Percentiles rank a stretch among this genome's conserved stretches.
Evolutionary conservation across 1,284 basidiomycete species (phyloP).

Genomic region (Tilletiopsis washingtonensis): DNA sequence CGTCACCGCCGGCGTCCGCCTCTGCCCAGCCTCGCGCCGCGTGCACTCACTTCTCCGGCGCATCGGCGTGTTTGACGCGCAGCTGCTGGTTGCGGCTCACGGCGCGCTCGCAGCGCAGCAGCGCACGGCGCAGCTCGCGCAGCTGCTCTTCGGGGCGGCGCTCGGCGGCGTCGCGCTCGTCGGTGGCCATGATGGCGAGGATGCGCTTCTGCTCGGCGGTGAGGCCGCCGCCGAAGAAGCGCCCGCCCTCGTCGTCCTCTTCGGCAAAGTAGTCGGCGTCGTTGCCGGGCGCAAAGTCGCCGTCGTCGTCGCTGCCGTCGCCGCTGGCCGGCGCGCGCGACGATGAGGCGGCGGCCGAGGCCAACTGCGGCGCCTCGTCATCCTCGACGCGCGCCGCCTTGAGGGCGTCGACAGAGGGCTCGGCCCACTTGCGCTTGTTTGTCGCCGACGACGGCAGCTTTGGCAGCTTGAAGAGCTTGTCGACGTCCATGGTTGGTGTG

Average conservation of each 20-base stretch:
- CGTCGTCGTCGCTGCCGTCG: constrained; percentile 13
- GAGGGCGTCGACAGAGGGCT: constrained; percentile 12
- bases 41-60: constrained; percentile 41
- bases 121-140: constrained; percentile 63
- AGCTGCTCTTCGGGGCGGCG: constrained; percentile 7
- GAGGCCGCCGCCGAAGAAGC: constrained; percentile 44
- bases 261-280: constrained; percentile 27
- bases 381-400: constrained; percentile 10
- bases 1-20: too few species aligned
- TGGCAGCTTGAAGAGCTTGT: constrained; percentile 44
- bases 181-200: constrained; percentile 32
- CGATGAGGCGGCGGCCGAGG: constrained; percentile 13
- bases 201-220: constrained; percentile 38
- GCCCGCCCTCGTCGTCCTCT: constrained; percentile 40
- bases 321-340: constrained; percentile 5
- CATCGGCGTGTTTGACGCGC: constrained; percentile 53
- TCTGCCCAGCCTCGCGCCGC: too few species aligned
- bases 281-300: constrained; percentile 9
- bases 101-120: constrained; percentile 76
- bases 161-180: constrained; percentile 5
- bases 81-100: constrained; percentile 91
- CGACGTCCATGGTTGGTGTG: constrained; percentile 45
- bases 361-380: background rate
- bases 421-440: constrained; percentile 41
- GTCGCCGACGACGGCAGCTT: constrained; percentile 34